Evolutionary conservation across 805 yeast genomes (phyloP).

Genomic region (Candida quercuum): DNA sequence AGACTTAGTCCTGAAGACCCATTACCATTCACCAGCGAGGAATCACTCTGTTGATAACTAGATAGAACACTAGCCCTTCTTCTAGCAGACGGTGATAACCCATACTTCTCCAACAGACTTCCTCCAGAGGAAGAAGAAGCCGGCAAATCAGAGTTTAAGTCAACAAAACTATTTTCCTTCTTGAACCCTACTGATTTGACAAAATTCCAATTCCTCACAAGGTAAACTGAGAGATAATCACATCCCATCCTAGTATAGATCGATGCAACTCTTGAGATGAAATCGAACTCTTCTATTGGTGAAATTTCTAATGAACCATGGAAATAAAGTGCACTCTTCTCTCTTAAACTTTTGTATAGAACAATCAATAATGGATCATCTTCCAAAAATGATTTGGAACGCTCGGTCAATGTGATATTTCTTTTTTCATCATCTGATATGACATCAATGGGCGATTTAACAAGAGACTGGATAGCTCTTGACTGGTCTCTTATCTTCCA

Average conservation of each 20-base stretch:
- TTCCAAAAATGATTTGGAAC: conserved; percentile 41
- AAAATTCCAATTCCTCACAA: conserved; percentile 69
- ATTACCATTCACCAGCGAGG: neutral
- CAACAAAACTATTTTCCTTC: conserved; percentile 10
- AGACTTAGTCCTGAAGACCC: conserved; percentile 16
- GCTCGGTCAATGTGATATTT: conserved; percentile 15
- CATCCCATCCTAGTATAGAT: conserved; percentile 90
- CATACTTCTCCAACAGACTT: conserved; percentile 19
- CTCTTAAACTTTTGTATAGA: conserved; percentile 58
- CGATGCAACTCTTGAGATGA: conserved; percentile 55
- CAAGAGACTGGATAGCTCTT: conserved; percentile 57
- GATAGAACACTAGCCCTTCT: conserved; percentile 16
- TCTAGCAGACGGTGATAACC: conserved; percentile 21
- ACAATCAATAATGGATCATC: conserved; percentile 81
- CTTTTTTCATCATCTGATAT: conserved; percentile 27
- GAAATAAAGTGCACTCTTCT: conserved; percentile 42
- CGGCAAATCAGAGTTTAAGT: conserved; percentile 6
- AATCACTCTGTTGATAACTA: neutral
- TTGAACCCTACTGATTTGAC: conserved; percentile 17
- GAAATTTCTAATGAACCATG: conserved; percentile 40
- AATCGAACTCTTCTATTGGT: conserved; percentile 48
- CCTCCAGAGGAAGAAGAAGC: conserved; percentile 2
- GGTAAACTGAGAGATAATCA: conserved; percentile 62
- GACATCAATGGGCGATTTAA: conserved; percentile 46
- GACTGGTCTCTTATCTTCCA: conserved; percentile 53